A percentile compares a stretch with the other conserved stretches of the same genome.
Evolutionary conservation across 2,329 filamentous ascomycete species (phyloP).

Genomic region (Scedosporium apiospermum): DNA sequence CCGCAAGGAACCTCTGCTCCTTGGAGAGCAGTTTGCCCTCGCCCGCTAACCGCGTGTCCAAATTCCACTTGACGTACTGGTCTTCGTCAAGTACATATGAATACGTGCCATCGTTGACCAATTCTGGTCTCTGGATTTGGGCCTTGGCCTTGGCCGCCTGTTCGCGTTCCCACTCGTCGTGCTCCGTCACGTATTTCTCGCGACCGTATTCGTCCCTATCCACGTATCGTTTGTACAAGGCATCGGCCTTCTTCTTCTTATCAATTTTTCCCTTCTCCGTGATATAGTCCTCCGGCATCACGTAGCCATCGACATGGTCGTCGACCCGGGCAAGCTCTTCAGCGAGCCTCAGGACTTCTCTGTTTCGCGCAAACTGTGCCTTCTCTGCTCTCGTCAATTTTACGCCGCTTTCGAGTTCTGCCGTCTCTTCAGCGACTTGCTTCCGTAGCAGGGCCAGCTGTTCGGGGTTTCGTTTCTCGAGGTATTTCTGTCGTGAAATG

Average conservation of each 20-base stretch:
- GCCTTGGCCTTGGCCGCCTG: slow-evolving; percentile 81
- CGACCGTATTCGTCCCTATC: slow-evolving; percentile 80
- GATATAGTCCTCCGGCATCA: slow-evolving; percentile 90
- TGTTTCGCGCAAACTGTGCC: slow-evolving; percentile 80
- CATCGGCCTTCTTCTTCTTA: slow-evolving; percentile 76
- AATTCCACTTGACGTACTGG: slow-evolving; percentile 76
- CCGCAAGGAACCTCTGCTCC: slow-evolving; percentile 69
- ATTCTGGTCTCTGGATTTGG: slow-evolving; percentile 67
- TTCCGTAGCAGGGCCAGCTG: slow-evolving; percentile 76
- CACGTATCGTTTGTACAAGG: slow-evolving; percentile 82
- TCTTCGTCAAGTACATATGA: slow-evolving; percentile 88
- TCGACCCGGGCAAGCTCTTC: slow-evolving; percentile 83
- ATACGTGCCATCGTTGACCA: slow-evolving; percentile 60
- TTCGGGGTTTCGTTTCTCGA: slow-evolving; percentile 86
- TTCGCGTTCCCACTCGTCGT: slow-evolving; percentile 92
- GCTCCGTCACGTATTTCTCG: slow-evolving; percentile 84
- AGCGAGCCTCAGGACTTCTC: slow-evolving; percentile 70
- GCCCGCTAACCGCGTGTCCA: slow-evolving; percentile 63
- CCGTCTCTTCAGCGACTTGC: slow-evolving; percentile 82
- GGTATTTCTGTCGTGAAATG: slow-evolving; percentile 81
- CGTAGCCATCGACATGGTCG: slow-evolving; percentile 85
- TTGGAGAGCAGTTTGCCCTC: slow-evolving; percentile 63
- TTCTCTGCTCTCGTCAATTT: slow-evolving; percentile 69
- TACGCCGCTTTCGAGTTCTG: slow-evolving; percentile 68
- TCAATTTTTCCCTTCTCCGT: slow-evolving; percentile 89